Evolutionary conservation across 2,329 filamentous ascomycete species (phyloP).

Genomic region (Ophiostoma tasmaniense): DNA sequence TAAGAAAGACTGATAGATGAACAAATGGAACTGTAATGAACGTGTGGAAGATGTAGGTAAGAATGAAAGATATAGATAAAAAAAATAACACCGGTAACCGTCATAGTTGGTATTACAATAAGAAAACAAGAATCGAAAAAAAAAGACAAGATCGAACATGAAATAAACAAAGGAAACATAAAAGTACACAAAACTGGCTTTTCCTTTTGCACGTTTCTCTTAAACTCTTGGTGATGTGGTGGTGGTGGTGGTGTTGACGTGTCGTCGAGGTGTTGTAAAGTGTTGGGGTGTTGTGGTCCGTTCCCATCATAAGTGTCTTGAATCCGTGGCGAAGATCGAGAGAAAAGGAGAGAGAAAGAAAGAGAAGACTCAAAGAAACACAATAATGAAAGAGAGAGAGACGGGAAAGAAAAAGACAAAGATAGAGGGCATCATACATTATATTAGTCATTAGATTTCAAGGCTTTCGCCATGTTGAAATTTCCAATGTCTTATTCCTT

Average conservation of each 20-base stretch:
- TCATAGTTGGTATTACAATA: slow-evolving; percentile 8
- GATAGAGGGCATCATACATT: not conserved
- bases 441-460: not conserved
- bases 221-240: not conserved
- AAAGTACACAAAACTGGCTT: slow-evolving; percentile 6
- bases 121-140: not conserved
- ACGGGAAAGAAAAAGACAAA: not conserved
- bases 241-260: not conserved
- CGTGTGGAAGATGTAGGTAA: not conserved
- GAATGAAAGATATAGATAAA: not conserved
- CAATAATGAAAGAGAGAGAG: not conserved
- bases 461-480: not conserved
- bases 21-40: not conserved
- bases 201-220: slow-evolving; percentile 1
- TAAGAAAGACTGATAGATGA: not conserved
- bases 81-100: not conserved
- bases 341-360: not conserved
- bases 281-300: not conserved
- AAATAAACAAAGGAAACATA: not conserved
- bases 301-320: not conserved
- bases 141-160: not conserved
- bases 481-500: slow-evolving; percentile 4
- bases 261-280: not conserved
- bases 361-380: not conserved
- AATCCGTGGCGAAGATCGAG: not conserved